Evolutionary conservation across 2,329 filamentous ascomycete species (phyloP).

Genomic region (Phyllachora maydis): DNA sequence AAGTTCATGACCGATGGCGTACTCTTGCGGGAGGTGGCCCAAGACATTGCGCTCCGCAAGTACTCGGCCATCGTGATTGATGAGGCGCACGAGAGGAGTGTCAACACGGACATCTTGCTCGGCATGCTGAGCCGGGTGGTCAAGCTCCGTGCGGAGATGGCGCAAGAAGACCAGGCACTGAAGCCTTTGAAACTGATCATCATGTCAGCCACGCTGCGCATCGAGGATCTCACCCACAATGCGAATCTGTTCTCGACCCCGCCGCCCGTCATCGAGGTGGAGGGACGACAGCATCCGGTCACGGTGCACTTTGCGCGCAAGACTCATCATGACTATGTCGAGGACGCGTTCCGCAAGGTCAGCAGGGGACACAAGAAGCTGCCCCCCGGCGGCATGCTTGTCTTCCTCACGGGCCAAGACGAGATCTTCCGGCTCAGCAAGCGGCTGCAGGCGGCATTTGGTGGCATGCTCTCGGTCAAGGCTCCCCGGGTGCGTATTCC

Average conservation of each 20-base stretch:
- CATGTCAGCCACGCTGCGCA: constrained; percentile 89
- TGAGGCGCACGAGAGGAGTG: constrained; percentile 89
- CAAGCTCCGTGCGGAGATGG: constrained; percentile 58
- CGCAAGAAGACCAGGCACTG: constrained; percentile 45
- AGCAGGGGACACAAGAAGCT: constrained; percentile 74
- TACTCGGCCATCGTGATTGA: constrained; percentile 93
- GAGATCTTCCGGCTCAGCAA: constrained; percentile 78
- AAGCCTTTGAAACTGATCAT: constrained; percentile 83
- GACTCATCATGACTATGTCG: constrained; percentile 73
- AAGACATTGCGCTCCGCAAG: constrained; percentile 71
- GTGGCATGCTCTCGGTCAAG: constrained; percentile 30
- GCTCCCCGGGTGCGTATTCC: constrained; percentile 54
- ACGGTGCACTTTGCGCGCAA: constrained; percentile 72
- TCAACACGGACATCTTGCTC: constrained; percentile 96
- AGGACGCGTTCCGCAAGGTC: constrained; percentile 78
- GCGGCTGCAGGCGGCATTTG: constrained; percentile 47
- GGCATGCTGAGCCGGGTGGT: constrained; percentile 91
- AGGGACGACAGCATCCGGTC: constrained; percentile 81
- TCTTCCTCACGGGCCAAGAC: constrained; percentile 85
- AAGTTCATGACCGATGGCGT: constrained; percentile 99
- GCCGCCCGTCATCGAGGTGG: constrained; percentile 72
- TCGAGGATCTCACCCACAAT: constrained; percentile 82
- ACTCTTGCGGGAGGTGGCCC: constrained; percentile 70
- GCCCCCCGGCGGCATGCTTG: constrained; percentile 74
- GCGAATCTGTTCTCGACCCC: constrained; percentile 53